phyloP scores from a whole-genome alignment of 306 rosid species.

The Dryas drummondii region DNA sequence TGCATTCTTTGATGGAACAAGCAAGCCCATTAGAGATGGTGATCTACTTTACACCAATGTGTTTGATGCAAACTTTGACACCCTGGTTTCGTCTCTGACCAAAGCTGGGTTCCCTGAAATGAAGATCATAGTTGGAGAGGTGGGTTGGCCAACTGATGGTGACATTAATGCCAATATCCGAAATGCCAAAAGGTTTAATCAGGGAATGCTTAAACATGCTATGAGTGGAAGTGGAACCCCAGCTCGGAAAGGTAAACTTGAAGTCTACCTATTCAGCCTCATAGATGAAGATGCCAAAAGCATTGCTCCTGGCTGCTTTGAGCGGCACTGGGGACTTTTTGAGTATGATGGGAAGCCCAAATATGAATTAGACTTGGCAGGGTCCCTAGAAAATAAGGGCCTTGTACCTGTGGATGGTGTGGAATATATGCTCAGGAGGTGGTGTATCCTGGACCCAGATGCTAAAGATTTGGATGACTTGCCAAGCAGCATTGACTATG shows the following conservation, averaged over 20 bases:
- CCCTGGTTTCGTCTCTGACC: constrained; percentile 59
- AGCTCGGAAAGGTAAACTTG: constrained; percentile 50
- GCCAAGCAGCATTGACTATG: constrained; percentile 58
- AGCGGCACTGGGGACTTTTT: constrained; percentile 91
- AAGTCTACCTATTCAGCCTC: constrained; percentile 65
- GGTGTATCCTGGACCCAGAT: constrained; percentile 66
- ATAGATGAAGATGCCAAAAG: constrained; percentile 73
- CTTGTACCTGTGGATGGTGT: constrained; percentile 65
- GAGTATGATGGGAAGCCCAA: constrained; percentile 95
- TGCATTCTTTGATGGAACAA: constrained; percentile 77
- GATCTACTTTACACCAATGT: constrained; percentile 65
- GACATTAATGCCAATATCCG: constrained; percentile 56
- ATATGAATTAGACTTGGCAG: constrained; percentile 63
- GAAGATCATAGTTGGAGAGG: constrained; percentile 67
- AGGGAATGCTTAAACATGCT: constrained; percentile 60
- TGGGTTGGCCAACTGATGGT: constrained; percentile 94
- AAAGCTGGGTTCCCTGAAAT: constrained; percentile 73
- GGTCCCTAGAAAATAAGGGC: constrained; percentile 39
- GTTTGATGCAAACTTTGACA: constrained; percentile 80
- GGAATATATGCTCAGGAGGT: constrained; percentile 50
- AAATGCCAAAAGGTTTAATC: constrained; percentile 69
- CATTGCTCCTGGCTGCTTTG: constrained; percentile 74
- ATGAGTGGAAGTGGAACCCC: constrained; percentile 75
- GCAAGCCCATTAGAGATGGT: constrained; percentile 63
- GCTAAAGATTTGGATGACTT: constrained; percentile 34